A percentile compares a stretch with the other conserved stretches of the same genome.
Evolutionary conservation across 1,139 yeast species (phyloP).

Genomic region (Yamadazyma pseudoaaseri): DNA sequence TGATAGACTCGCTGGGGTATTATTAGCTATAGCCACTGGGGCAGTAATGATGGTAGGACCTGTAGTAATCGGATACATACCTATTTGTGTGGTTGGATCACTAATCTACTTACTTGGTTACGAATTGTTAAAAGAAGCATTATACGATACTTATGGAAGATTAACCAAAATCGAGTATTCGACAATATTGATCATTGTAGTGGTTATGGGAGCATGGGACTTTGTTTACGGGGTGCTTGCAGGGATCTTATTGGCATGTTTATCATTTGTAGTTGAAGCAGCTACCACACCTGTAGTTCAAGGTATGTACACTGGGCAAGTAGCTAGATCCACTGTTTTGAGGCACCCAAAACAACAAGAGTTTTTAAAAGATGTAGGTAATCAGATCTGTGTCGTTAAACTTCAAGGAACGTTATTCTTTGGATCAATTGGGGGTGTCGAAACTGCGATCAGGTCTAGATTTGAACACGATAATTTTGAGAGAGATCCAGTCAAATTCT

Average conservation of each 20-base stretch:
- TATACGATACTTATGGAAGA: conserved; percentile 80
- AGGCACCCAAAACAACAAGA: conserved; percentile 90
- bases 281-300: conserved; percentile 80
- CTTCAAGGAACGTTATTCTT: conserved; percentile 87
- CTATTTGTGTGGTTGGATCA: conserved; percentile 93
- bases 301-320: conserved; percentile 82
- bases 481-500: conserved; percentile 64
- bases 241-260: conserved; percentile 88
- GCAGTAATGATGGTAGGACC: conserved; percentile 88
- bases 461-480: conserved; percentile 59
- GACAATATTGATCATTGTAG: conserved; percentile 79
- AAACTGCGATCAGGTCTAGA: conserved; percentile 64
- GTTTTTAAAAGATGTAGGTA: conserved; percentile 81
- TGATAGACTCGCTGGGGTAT: conserved; percentile 79
- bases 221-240: conserved; percentile 90
- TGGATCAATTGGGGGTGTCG: conserved; percentile 93
- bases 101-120: conserved; percentile 87
- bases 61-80: conserved; percentile 86
- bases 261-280: conserved; percentile 88
- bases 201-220: conserved; percentile 94
- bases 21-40: conserved; percentile 80
- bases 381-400: conserved; percentile 85
- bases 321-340: conserved; percentile 88
- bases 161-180: conserved; percentile 74
- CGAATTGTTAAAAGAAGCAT: conserved; percentile 82